These are phyloP conservation scores for Claviceps sp. DNA, from an alignment of 2,329 filamentous ascomycete species.

Conservation along the genomic window DNA sequence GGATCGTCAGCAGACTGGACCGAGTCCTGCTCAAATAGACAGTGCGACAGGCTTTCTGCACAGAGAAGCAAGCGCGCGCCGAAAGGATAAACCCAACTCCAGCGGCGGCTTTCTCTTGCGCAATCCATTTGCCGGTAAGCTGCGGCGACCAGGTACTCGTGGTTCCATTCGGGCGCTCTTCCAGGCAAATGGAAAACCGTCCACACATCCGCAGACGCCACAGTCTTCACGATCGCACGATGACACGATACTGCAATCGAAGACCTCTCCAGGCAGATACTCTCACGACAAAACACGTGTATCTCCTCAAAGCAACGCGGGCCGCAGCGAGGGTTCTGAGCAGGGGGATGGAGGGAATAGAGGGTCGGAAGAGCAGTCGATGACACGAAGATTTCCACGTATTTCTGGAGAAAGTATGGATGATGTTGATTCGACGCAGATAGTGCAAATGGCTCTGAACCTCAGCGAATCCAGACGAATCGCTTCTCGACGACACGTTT, in stretches of 20 bases:
- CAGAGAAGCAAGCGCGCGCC: slow-evolving; percentile 15
- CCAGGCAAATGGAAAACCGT: slow-evolving; percentile 11
- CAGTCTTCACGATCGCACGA: slow-evolving; percentile 2
- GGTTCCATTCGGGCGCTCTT: slow-evolving; percentile 14
- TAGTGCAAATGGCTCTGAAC: slow-evolving; percentile 84
- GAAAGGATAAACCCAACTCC: slow-evolving; percentile 29
- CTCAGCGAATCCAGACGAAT: slow-evolving; percentile 67
- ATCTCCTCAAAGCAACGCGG: neutral
- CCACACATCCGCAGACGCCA: neutral
- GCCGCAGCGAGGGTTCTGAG: neutral
- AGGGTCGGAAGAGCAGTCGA: neutral
- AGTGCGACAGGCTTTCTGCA: slow-evolving; percentile 1
- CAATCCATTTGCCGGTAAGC: slow-evolving; percentile 24
- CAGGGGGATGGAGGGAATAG: neutral
- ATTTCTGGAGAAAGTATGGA: slow-evolving; percentile 18
- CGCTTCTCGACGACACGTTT: slow-evolving; percentile 45
- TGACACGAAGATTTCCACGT: neutral
- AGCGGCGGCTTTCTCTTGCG: slow-evolving; percentile 39
- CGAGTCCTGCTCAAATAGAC: neutral
- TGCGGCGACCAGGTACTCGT: slow-evolving; percentile 19
- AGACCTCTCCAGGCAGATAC: neutral
- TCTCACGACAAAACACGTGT: neutral
- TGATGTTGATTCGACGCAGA: slow-evolving; percentile 71
- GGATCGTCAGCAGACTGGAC: slow-evolving; percentile 5
- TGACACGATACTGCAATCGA: neutral